These are phyloP conservation scores for Entomortierella lignicola DNA, from an alignment of 192 early-diverging fungal genomes.

Conservation along the genomic window DNA sequence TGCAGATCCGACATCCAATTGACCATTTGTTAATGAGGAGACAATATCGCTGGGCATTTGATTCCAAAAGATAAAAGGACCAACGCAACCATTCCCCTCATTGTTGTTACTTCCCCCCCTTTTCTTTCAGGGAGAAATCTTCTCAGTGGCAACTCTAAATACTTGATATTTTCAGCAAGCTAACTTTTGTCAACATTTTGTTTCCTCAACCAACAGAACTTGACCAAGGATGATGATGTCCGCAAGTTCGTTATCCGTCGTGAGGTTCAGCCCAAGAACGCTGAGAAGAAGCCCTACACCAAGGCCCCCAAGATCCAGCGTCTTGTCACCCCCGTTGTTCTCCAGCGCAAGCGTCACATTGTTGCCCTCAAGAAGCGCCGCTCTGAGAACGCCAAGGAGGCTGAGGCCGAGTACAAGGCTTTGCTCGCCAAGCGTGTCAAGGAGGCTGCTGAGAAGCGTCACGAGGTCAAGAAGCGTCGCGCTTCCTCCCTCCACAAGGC, in stretches of 20 bases:
- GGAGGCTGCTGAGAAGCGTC: slow-evolving; percentile 93
- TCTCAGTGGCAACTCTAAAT: too few relatives aligned
- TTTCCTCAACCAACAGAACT: slow-evolving; percentile 65
- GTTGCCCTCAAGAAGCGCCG: slow-evolving; percentile 89
- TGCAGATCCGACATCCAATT: too few relatives aligned
- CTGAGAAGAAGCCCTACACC: slow-evolving; percentile 92
- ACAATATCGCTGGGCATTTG: too few relatives aligned
- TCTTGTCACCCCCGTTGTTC: slow-evolving; percentile 95
- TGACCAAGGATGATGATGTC: slow-evolving; percentile 98
- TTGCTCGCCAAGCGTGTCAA: slow-evolving; percentile 93
- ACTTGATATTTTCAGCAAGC: too few relatives aligned
- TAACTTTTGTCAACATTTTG: too few relatives aligned
- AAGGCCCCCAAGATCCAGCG: slow-evolving; percentile 99
- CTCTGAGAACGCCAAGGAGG: slow-evolving; percentile 84
- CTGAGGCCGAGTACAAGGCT: slow-evolving; percentile 77
- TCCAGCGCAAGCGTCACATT: slow-evolving; percentile 95
- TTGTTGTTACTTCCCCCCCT: too few relatives aligned
- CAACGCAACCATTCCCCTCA: too few relatives aligned
- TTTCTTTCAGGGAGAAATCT: too few relatives aligned
- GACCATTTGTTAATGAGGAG: too few relatives aligned
- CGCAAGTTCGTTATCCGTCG: slow-evolving; percentile 99
- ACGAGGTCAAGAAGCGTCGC: slow-evolving; percentile 78
- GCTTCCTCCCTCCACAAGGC: slow-evolving; percentile 73
- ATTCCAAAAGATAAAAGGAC: too few relatives aligned
- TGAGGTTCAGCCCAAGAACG: slow-evolving; percentile 90